Base-by-base conservation (phyloP, 305 asterid genomes). In the Solanum aculeatissimum region DNA sequence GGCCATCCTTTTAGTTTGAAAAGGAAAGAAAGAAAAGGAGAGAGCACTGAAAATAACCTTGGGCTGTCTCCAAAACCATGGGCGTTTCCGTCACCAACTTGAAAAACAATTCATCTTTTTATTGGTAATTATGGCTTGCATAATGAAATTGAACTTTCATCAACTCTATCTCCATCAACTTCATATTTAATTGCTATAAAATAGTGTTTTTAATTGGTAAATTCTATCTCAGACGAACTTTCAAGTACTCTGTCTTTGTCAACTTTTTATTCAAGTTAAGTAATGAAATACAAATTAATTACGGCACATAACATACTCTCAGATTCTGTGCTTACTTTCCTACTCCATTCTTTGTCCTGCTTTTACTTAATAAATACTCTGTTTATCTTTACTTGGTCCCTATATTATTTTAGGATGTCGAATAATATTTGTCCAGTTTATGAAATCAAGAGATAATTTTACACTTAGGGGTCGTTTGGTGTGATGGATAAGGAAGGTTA, bases 51-150 rank as follows among this genome's bases (percentile, higher is more conserved):
- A 70, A n/a, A 9, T 49, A 80, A 51, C 83, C 54, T 19, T 51
- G 80, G 16, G 80, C 74, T 42, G 10, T 13, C 45, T 66, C 60
- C 83, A 75, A 80, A 42, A 84, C 89, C 32, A 40, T 84, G 89
- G 85, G 85, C 84, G 58, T 81, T 68, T 21, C 58, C 7, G 5
- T 71, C 83, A 19, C 47, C 78, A 79, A 83, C 78, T 77, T 79
- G 75, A 10, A 51, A 6, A 57, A 65, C 23, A 16, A 55, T 47
- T 58, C 2, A 15, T 35, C 7, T 68, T 68, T 35, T n/a, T 21
- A 43, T 72, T 21, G 38, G 57, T 72, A 60, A 60, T 11, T 43
- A 45, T 6, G 12, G 1, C 35, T 71, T 71, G 43, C 35, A 43
- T 42, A 71, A 42, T 40, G 55, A 71, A 71, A 42, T 71, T 71